Base-by-base conservation (phyloP, 169 alveolate genomes). In the Eimeria acervulina region DNA sequence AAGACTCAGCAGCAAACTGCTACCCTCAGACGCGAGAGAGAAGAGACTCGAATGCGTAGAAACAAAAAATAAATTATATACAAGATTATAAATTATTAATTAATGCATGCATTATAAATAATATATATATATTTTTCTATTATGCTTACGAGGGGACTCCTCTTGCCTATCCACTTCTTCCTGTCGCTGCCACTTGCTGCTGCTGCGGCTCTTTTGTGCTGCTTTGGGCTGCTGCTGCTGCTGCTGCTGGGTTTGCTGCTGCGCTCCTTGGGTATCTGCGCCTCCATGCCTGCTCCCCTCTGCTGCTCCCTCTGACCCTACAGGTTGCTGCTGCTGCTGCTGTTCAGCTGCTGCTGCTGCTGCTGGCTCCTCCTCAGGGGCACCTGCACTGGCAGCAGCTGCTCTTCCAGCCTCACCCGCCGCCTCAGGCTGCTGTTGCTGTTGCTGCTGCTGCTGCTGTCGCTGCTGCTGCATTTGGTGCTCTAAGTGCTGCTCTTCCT, bases 391-490 rank as follows among this genome's bases (percentile, higher is more conserved):
- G 13, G 85, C 13, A 44, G 51, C 85, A 10, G 10, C 70, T 17
- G 52, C n/a, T n/a, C n/a, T 0, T 36, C 55, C 74, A 10, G 44
- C 78, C 31, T 8, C 33, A 7, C 51, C 47, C 51, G 74, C 74
- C 76, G 76, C 33, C 28, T 63, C 31, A 19, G 33, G 55, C 92
- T 51, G 38, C 63, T 40, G 89, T 28, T 38, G 85, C 85, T 38
- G 85, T 0, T 38, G 85, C 85, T 74, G 55, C 85, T 74, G 55
- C 5, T 74, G 55, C 85, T 74, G 85, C 85, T 74, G 85, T 47
- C 28, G 90, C 90, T 44, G 38, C 23, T 42, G 63, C 44, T 4
- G 55, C 31, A 7, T 5, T 12, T 47, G 55, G 5, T 47, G 55
- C 19, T 47, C 55, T 47, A 12, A 5, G 70, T n/a, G 31, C 78